Evolutionary conservation across 495 filamentous ascomycete species (phyloP), one percentile per base, ranked within the genome.

Genomic region (Xeromyces bisporus): DNA sequence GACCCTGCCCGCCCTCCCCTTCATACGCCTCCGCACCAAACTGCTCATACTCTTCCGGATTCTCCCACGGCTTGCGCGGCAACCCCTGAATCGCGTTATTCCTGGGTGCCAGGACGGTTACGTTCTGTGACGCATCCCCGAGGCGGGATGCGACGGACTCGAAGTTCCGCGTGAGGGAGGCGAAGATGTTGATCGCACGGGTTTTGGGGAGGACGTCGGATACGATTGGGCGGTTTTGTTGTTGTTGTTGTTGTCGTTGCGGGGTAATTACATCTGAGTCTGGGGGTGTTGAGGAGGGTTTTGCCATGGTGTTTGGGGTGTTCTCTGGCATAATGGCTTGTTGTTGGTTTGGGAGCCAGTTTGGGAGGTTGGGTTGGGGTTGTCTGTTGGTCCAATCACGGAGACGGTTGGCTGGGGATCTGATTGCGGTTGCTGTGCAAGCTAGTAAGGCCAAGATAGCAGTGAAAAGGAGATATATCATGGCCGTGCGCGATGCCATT

Each of bases 21-120:
- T 80, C 69, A 48, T 96, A 96, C 3, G 82, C 84, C 18, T 75
- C 50, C 27, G 41, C 42, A n/a, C 87, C 87, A 11, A 82, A 58
- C 5, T 56, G 58, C 2, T 55, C 58, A 48, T 92, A 93, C 34
- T 97, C 91, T 23, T 70, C 53, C 0, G 81, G 73, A 38, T 91
- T 75, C 42, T 97, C 87, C 89, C 89, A 97, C 2, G 89, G 89
- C 46, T 96, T 96, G 34, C 80, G 63, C 0, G 85, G 83, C 23
- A 96, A 62, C 1, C 54, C 66, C 40, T 76, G 76, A 38, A 97
- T 71, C 1, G 71, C 83, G 23, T 68, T 71, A 52, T 97, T 96
- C 4, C 75, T 51, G 1, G 89, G 91, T 1, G 89, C 89, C 0
- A 97, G 67, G 15, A 97, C 79, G 0, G 91, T 97, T 7, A 84